Conservation (phyloP, 73 alveolate genomes). For the Blepharisma stoltei region DNA sequence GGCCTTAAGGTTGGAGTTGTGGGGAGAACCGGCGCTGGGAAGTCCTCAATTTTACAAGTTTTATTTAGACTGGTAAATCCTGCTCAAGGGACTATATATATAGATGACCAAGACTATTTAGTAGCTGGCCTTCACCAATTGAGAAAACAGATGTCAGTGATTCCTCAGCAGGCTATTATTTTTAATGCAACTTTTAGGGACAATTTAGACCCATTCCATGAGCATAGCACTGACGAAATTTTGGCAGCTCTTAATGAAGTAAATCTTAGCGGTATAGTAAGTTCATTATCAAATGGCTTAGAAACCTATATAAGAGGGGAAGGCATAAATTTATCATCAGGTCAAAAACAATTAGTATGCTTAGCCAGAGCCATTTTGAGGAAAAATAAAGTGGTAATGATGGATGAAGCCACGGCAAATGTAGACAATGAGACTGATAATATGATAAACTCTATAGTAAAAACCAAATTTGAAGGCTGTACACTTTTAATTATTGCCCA, state of each 20-base stretch:
- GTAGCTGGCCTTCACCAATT: constrained; percentile 53
- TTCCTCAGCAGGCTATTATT: constrained; percentile 73
- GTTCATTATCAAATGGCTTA: constrained; percentile 22
- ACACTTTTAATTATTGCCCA: constrained; percentile 59
- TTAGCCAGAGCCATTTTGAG: constrained; percentile 59
- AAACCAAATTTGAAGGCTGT: constrained; percentile 38
- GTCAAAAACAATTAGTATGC: constrained; percentile 55
- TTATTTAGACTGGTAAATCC: constrained; percentile 37
- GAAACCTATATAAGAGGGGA: constrained; percentile 37
- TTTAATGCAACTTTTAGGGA: constrained; percentile 67
- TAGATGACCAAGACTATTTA: constrained; percentile 61
- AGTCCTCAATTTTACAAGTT: constrained; percentile 81
- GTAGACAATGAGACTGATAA: constrained; percentile 57
- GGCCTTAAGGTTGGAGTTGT: constrained; percentile 87
- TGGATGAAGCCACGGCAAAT: constrained; percentile 69
- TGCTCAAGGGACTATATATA: constrained; percentile 38
- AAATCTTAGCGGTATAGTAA: neutral
- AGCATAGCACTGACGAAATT: constrained; percentile 36
- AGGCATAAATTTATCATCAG: constrained; percentile 45
- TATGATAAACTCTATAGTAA: constrained; percentile 43
- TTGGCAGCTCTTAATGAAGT: constrained; percentile 37
- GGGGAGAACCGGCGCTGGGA: constrained; percentile 98
- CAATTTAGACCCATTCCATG: constrained; percentile 68
- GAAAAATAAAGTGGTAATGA: constrained; percentile 48
- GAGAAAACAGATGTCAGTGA: constrained; percentile 58